Evolutionary conservation across 2,329 filamentous ascomycete species (phyloP).

Genomic region (Cordyceps militaris): DNA sequence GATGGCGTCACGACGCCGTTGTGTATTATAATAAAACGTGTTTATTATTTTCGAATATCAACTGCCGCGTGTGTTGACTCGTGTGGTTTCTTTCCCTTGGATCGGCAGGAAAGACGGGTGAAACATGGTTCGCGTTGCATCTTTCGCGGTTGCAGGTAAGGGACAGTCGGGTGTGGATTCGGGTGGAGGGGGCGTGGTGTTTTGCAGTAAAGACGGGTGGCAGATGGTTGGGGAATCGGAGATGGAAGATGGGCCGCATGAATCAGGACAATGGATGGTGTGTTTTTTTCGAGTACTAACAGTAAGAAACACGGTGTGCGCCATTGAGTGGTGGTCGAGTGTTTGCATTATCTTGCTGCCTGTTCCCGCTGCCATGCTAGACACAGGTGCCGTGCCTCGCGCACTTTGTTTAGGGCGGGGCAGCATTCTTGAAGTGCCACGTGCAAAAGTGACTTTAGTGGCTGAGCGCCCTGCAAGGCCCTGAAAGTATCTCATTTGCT

Average conservation of each 20-base stretch:
- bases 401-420: not conserved
- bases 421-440: not conserved
- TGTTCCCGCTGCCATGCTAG: too few species aligned
- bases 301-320: not conserved
- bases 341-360: not conserved
- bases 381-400: too few species aligned
- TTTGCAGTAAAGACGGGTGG: not conserved
- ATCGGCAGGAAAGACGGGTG: not conserved
- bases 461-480: not conserved
- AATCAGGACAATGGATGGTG: not conserved
- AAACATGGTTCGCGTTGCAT: not conserved
- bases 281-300: not conserved
- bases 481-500: not conserved
- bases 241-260: not conserved
- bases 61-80: not conserved
- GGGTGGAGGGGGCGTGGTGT: not conserved
- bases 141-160: not conserved
- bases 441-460: not conserved
- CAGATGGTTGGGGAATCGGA: not conserved
- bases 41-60: not conserved
- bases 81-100: not conserved
- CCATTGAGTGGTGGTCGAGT: too few species aligned
- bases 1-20: not conserved
- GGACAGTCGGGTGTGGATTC: not conserved
- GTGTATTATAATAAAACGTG: not conserved